Conservation (phyloP, 139 green algal genomes). For the Chlorokybus atmophyticus region DNA sequence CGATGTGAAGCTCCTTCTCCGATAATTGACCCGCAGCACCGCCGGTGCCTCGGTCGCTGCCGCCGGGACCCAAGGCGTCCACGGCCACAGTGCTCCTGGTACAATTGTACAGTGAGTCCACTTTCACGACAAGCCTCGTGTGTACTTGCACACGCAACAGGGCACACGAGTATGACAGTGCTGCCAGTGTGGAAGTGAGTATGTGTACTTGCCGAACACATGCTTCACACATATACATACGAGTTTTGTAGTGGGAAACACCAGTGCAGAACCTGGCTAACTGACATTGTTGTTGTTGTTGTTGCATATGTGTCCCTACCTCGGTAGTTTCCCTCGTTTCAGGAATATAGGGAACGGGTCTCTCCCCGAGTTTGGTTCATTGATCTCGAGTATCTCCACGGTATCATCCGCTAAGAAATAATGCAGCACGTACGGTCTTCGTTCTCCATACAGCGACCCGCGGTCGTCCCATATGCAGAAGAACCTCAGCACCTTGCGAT, state of each 20-base stretch:
- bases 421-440: slow-evolving; percentile 67
- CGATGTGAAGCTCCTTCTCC: slow-evolving; percentile 53
- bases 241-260: too few species aligned
- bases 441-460: slow-evolving; percentile 56
- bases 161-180: too few species aligned
- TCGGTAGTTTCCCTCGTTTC: slow-evolving; percentile 51
- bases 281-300: background rate
- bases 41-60: too few species aligned
- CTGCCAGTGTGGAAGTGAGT: too few species aligned
- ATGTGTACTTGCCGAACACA: too few species aligned
- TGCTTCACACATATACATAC: too few species aligned
- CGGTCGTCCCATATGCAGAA: slow-evolving; percentile 77
- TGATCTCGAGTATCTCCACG: slow-evolving; percentile 72
- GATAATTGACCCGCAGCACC: background rate
- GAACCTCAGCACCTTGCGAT: slow-evolving; percentile 68
- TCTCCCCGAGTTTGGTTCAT: slow-evolving; percentile 63
- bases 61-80: too few species aligned
- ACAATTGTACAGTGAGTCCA: too few species aligned
- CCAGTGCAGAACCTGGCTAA: too few species aligned
- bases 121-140: background rate
- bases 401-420: slow-evolving; percentile 86
- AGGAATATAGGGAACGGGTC: slow-evolving; percentile 78
- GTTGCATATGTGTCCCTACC: background rate
- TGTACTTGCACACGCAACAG: background rate
- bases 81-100: too few species aligned